A percentile compares a stretch with the other conserved stretches of the same genome.
Evolutionary conservation across 1,284 basidiomycete species (phyloP).

Genomic region (Pseudozyma tsukubaensis): DNA sequence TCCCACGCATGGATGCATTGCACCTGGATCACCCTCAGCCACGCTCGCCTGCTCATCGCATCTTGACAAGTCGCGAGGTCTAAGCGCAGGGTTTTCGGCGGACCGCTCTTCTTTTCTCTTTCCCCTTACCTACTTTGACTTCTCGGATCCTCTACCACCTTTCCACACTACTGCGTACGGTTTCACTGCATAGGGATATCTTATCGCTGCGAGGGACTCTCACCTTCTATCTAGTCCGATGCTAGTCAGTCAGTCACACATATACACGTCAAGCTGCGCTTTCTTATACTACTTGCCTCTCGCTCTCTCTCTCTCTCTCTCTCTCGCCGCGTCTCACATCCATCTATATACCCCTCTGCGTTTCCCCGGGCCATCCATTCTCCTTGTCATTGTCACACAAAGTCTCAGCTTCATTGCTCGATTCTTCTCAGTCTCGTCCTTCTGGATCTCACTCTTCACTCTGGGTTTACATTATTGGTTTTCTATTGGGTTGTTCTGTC

Average conservation of each 20-base stretch:
- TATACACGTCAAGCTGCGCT: slow-evolving; percentile 25
- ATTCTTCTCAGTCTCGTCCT: not conserved
- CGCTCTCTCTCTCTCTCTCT: slow-evolving; percentile 7
- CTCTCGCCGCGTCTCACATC: slow-evolving; percentile 1
- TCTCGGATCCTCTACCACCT: not conserved
- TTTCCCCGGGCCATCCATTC: slow-evolving; percentile 3
- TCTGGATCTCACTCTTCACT: slow-evolving; percentile 2
- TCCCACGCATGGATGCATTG: slow-evolving; percentile 19
- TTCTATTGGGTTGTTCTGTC: slow-evolving; percentile 1
- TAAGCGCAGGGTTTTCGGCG: too few relatives aligned
- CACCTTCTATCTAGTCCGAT: not conserved
- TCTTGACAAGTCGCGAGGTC: not conserved
- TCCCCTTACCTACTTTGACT: not conserved
- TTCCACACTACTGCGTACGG: slow-evolving; percentile 1
- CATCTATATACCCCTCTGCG: not conserved
- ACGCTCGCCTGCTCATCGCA: not conserved
- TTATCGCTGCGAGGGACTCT: slow-evolving; percentile 16
- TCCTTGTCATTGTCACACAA: slow-evolving; percentile 9
- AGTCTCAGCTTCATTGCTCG: not conserved
- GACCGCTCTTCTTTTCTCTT: not conserved
- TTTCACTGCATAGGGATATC: slow-evolving; percentile 2
- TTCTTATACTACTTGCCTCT: too few relatives aligned
- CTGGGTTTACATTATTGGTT: not conserved
- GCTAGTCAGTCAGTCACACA: too few relatives aligned
- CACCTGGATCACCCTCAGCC: slow-evolving; percentile 14